Evolutionary conservation across 306 rosid genomes (phyloP).

Genomic region (Spatholobus suberectus): DNA sequence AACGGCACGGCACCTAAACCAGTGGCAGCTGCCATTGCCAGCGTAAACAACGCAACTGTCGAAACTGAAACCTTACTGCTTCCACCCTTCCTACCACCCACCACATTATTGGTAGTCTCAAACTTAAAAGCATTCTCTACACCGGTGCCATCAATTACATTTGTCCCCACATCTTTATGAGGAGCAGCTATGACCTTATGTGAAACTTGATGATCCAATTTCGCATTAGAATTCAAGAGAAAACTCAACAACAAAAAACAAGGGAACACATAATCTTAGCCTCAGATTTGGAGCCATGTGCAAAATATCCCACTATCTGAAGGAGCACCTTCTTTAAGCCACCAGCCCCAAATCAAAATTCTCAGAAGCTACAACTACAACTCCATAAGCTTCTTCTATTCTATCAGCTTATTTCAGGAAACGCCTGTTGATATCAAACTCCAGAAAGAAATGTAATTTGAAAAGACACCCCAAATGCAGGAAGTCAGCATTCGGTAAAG

Average conservation of each 20-base stretch:
- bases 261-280: constrained; percentile 37
- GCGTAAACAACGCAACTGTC: constrained; percentile 89
- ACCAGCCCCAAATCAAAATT: constrained; percentile 53
- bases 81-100: constrained; percentile 65
- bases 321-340: constrained; percentile 27
- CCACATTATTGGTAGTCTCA: constrained; percentile 51
- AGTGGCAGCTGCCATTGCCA: constrained; percentile 99
- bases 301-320: constrained; percentile 39
- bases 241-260: constrained; percentile 51
- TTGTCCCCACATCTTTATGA: constrained; percentile 67
- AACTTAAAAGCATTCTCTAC: constrained; percentile 56
- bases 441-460: constrained; percentile 10
- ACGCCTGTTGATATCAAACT: constrained; percentile 2
- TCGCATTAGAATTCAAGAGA: constrained; percentile 53
- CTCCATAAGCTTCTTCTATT: constrained; percentile 35
- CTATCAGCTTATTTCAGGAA: constrained; percentile 31
- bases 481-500: constrained; percentile 34
- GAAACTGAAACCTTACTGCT: constrained; percentile 80
- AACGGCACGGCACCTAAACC: constrained; percentile 99
- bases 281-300: constrained; percentile 54
- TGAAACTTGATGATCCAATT: constrained; percentile 58
- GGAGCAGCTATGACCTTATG: constrained; percentile 71
- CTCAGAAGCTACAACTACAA: constrained; percentile 51
- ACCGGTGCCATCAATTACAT: constrained; percentile 87
- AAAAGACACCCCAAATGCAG: constrained; percentile 40